Evolutionary conservation across 192 early-diverging fungal species (phyloP).

Genomic region (Thamnidium elegans): DNA sequence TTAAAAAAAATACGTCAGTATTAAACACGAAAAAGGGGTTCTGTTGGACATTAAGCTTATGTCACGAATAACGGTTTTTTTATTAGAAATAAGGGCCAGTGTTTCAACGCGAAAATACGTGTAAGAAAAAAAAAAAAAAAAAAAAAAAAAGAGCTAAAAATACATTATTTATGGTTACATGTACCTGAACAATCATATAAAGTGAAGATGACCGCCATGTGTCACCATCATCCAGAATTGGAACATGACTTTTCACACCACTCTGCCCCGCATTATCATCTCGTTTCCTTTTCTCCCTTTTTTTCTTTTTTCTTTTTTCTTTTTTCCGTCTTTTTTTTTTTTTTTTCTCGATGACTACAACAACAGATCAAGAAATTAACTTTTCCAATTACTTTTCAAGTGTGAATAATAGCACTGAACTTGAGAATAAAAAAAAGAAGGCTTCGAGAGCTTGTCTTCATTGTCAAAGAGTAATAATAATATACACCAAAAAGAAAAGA

Average conservation of each 20-base stretch:
- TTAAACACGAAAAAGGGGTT: not conserved
- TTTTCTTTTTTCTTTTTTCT: not conserved
- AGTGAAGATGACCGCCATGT: not conserved
- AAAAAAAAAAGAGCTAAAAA: too few relatives aligned
- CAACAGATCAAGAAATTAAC: slow-evolving; percentile 15
- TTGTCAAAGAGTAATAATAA: slow-evolving; percentile 64
- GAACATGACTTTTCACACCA: slow-evolving; percentile 11
- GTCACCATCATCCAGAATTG: not conserved
- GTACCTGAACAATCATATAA: not conserved
- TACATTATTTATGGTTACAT: not conserved
- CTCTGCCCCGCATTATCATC: slow-evolving; percentile 4
- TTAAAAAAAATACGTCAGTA: not conserved
- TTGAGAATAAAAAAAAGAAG: slow-evolving; percentile 26
- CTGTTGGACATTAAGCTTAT: too few relatives aligned
- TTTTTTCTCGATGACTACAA: slow-evolving; percentile 2
- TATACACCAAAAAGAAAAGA: not conserved
- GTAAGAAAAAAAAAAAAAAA: too few relatives aligned
- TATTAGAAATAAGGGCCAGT: too few relatives aligned
- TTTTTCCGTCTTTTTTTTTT: not conserved
- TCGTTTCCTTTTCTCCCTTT: not conserved
- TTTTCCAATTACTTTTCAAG: slow-evolving; percentile 16
- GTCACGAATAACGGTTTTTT: too few relatives aligned
- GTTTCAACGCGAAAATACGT: too few relatives aligned
- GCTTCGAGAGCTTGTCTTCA: slow-evolving; percentile 54
- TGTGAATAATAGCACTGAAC: slow-evolving; percentile 1